phyloP scores from a whole-genome alignment of 2,329 filamentous ascomycete species.

The Monosporascus sp. region DNA sequence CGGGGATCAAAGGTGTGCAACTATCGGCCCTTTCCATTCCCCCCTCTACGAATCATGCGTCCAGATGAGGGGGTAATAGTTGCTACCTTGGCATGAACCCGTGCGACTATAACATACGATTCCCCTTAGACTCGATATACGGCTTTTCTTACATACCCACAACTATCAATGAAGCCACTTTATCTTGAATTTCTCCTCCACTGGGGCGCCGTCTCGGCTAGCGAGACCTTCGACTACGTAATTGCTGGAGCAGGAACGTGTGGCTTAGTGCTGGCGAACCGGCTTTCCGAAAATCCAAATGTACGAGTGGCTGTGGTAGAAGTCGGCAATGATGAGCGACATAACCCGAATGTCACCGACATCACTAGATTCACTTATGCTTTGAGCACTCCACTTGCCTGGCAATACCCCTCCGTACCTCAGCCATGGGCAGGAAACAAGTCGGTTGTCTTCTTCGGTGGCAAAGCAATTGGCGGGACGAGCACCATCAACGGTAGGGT shows the following conservation, averaged over 20 bases:
- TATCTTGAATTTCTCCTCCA: too few relatives aligned
- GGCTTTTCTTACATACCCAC: too few relatives aligned
- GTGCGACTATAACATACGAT: too few relatives aligned
- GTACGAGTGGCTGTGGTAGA: slow-evolving; percentile 31
- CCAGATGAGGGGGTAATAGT: too few relatives aligned
- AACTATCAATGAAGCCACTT: too few relatives aligned
- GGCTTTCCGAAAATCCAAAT: slow-evolving; percentile 28
- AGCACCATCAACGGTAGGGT: slow-evolving; percentile 33
- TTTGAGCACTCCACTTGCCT: slow-evolving; percentile 26
- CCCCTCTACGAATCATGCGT: too few relatives aligned
- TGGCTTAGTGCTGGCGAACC: slow-evolving; percentile 32
- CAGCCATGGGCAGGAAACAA: slow-evolving; percentile 27
- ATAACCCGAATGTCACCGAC: slow-evolving; percentile 28
- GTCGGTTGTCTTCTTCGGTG: slow-evolving; percentile 27
- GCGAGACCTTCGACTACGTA: slow-evolving; percentile 30
- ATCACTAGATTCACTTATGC: slow-evolving; percentile 19
- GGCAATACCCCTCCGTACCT: slow-evolving; percentile 27
- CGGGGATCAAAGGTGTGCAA: too few relatives aligned
- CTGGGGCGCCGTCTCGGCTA: background rate
- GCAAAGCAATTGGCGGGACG: slow-evolving; percentile 34
- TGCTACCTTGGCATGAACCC: too few relatives aligned
- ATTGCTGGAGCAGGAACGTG: slow-evolving; percentile 32
- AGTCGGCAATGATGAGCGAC: slow-evolving; percentile 28
- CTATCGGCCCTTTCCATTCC: too few relatives aligned
- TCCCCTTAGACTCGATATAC: too few relatives aligned